phyloP scores from a whole-genome alignment of 225 moss, liverwort and hornwort species.

The Bryoerythrophyllum caledonicum region DNA sequence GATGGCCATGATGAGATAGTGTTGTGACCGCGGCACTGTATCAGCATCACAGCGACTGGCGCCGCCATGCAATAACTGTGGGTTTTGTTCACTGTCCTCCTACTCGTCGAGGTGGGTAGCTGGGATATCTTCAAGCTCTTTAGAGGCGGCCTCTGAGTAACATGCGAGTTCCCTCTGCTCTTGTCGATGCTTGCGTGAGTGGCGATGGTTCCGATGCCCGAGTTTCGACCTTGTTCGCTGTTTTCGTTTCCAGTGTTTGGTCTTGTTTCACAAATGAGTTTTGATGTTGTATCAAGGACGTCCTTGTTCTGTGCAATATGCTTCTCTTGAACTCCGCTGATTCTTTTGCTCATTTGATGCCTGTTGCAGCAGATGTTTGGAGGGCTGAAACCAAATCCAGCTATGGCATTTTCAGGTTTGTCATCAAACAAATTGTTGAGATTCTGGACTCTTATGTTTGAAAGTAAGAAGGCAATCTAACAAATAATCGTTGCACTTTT shows the following conservation, averaged over 20 bases:
- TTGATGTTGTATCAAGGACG: not conserved
- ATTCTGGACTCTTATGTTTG: no score
- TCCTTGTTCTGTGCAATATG: not conserved
- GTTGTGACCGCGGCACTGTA: not conserved
- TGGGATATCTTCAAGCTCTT: not conserved
- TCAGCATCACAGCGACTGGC: not conserved
- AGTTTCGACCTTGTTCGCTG: not conserved
- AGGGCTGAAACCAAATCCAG: not conserved
- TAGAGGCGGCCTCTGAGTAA: not conserved
- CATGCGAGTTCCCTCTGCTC: slow-evolving; percentile 8
- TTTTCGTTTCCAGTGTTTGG: not conserved
- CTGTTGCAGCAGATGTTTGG: slow-evolving; percentile 16
- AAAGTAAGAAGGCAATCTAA: not conserved
- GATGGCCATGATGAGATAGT: not conserved
- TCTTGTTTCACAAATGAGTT: not conserved
- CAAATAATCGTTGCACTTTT: not conserved
- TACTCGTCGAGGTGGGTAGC: not conserved
- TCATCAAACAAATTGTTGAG: no score
- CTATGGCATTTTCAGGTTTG: no score
- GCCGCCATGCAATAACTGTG: slow-evolving; percentile 2
- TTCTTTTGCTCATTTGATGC: not conserved
- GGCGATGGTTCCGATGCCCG: not conserved
- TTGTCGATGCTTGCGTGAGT: not conserved
- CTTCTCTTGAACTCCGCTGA: not conserved
- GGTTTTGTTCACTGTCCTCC: not conserved